Evolutionary conservation across 2,329 filamentous ascomycete species (phyloP).

Genomic region (Penicillium digitatum): DNA sequence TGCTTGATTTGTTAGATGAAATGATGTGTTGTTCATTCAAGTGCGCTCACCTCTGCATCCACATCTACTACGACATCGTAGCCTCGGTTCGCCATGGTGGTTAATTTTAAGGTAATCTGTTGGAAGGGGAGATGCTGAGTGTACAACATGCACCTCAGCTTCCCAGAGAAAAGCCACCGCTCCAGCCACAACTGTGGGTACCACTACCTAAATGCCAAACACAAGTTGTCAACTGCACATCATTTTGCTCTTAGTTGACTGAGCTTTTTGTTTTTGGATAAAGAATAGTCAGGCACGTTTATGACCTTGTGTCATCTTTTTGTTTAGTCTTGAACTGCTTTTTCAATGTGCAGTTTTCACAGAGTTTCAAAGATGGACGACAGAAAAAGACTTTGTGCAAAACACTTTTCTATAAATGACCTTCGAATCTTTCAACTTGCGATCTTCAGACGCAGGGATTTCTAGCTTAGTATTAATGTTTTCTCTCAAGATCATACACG

Average conservation of each 20-base stretch:
- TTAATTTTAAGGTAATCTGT: conserved; percentile 18
- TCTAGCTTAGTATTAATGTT: background rate
- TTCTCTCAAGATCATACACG: conserved; percentile 8
- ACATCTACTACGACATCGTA: conserved; percentile 98
- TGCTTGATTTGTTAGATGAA: conserved; percentile 40
- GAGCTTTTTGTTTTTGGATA: background rate
- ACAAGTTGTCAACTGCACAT: background rate
- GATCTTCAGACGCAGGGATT: background rate
- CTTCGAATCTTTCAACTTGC: background rate
- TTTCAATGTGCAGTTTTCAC: too few species aligned
- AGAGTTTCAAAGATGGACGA: too few species aligned
- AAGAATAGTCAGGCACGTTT: too few species aligned
- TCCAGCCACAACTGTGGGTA: conserved; percentile 26
- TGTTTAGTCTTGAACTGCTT: too few species aligned
- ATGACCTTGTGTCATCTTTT: too few species aligned
- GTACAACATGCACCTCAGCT: conserved; percentile 39
- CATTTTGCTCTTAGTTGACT: background rate
- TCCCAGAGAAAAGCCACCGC: conserved; percentile 28
- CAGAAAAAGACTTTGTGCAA: too few species aligned
- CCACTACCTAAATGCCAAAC: background rate
- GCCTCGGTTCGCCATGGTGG: conserved; percentile 71
- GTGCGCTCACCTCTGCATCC: conserved; percentile 73
- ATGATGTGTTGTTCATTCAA: background rate
- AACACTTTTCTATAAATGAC: too few species aligned
- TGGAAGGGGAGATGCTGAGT: conserved; percentile 26